Conservation (phyloP, 495 filamentous ascomycete genomes). For the Penicillium robsamsonii region DNA sequence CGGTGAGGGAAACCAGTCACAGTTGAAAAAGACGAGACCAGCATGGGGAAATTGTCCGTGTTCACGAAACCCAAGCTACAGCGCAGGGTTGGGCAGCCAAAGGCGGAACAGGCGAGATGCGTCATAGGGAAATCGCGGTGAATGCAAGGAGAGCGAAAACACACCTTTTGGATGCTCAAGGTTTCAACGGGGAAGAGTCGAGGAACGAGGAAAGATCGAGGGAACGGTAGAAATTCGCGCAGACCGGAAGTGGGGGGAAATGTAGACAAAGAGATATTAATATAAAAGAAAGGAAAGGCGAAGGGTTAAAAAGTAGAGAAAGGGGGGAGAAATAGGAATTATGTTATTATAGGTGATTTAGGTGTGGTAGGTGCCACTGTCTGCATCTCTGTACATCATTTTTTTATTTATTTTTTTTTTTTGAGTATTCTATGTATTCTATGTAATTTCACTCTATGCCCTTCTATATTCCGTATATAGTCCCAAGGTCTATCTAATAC, state of each 20-base stretch:
- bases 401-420: constrained; percentile 1
- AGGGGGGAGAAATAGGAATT: constrained; percentile 8
- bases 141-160: not conserved
- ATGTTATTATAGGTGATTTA: constrained; percentile 18
- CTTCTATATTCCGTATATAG: no score
- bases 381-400: constrained; percentile 24
- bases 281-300: constrained; percentile 11
- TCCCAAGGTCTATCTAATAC: no score
- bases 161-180: not conserved
- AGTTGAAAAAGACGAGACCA: not conserved
- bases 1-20: not conserved
- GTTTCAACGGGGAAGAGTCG: not conserved
- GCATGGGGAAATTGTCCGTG: not conserved
- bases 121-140: constrained; percentile 6
- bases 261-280: not conserved
- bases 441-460: not conserved
- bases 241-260: constrained; percentile 1
- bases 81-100: constrained; percentile 5
- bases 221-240: constrained; percentile 6
- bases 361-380: constrained; percentile 34
- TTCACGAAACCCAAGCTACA: not conserved
- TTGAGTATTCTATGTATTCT: not conserved
- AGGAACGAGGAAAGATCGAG: no score
- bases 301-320: constrained; percentile 16
- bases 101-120: not conserved